These are phyloP conservation scores for Juglanconis oblonga DNA, from an alignment of 2,329 filamentous ascomycete species.

Conservation along the genomic window DNA sequence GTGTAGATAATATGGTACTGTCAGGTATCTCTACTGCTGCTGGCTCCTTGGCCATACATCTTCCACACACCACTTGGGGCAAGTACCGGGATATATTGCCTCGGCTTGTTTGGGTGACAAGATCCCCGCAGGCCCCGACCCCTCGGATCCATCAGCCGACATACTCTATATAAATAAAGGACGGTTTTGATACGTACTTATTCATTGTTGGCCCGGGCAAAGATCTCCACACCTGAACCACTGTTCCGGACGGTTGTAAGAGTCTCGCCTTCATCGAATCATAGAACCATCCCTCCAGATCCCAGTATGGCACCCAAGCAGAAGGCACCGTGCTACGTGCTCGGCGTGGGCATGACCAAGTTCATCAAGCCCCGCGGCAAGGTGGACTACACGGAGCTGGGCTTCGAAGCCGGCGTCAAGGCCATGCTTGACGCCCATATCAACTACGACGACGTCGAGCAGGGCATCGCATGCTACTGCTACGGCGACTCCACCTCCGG, in stretches of 20 bases:
- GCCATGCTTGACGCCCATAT: constrained; percentile 83
- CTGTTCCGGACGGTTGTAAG: neutral
- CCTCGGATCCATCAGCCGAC: neutral
- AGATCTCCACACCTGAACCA: neutral
- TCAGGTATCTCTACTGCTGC: no score
- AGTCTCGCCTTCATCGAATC: neutral
- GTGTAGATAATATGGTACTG: no score
- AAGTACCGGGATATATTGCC: neutral
- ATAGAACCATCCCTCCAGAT: neutral
- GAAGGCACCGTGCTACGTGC: constrained; percentile 70
- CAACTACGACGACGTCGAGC: constrained; percentile 94
- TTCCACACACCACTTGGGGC: no score
- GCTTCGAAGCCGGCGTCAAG: constrained; percentile 89
- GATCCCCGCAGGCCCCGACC: neutral
- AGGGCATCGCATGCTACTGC: constrained; percentile 96
- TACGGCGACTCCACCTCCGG: constrained; percentile 94
- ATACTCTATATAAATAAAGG: no score
- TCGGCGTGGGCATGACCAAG: constrained; percentile 98
- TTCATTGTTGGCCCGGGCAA: neutral
- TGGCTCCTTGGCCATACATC: no score
- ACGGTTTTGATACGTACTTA: neutral
- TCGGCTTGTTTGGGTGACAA: neutral
- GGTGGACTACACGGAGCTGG: constrained; percentile 91
- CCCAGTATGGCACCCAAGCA: constrained; percentile 46
- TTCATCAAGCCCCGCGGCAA: constrained; percentile 97